Conservation (phyloP, 768 basidiomycete species). For the Clathrus columnatus region DNA sequence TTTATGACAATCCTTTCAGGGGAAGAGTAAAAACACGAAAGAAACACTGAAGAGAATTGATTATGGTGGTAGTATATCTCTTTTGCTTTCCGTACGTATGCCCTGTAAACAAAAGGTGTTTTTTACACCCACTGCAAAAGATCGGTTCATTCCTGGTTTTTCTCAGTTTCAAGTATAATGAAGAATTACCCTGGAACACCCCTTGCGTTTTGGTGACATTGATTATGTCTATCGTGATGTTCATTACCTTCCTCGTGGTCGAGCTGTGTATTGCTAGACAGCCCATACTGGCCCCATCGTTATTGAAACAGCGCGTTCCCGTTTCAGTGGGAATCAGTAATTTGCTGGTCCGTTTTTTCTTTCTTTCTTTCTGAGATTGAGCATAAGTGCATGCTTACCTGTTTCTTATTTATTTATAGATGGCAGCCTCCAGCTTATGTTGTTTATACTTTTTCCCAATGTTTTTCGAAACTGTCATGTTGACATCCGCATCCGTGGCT, state of each 20-base stretch:
- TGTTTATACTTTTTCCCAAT: slow-evolving; percentile 75
- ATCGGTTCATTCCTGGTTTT: slow-evolving; percentile 50
- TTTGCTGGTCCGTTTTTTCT: slow-evolving; percentile 34
- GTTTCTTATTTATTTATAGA: slow-evolving; percentile 18
- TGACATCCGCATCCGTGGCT: slow-evolving; percentile 58
- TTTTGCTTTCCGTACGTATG: slow-evolving; percentile 48
- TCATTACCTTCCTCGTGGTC: slow-evolving; percentile 47
- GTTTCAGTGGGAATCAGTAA: slow-evolving; percentile 64
- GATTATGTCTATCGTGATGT: slow-evolving; percentile 33
- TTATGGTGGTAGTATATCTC: slow-evolving; percentile 59
- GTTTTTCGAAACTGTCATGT: slow-evolving; percentile 75
- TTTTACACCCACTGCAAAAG: slow-evolving; percentile 14
- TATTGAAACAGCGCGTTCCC: slow-evolving; percentile 60
- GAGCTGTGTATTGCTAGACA: slow-evolving; percentile 59
- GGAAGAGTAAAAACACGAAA: slow-evolving; percentile 52
- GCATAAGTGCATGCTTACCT: not conserved
- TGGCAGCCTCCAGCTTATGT: slow-evolving; percentile 64
- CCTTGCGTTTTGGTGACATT: slow-evolving; percentile 46
- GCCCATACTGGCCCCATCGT: slow-evolving; percentile 60
- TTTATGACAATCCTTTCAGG: slow-evolving; percentile 30
- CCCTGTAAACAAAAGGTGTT: not conserved
- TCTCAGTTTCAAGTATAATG: slow-evolving; percentile 62
- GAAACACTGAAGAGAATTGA: slow-evolving; percentile 70
- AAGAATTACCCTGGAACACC: slow-evolving; percentile 50
- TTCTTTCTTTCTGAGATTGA: slow-evolving; percentile 1